A percentile compares a stretch with the other conserved stretches of the same genome.
Evolutionary conservation across 1,284 basidiomycete genomes (phyloP).

Genomic region (Ceratobasidium sp.): DNA sequence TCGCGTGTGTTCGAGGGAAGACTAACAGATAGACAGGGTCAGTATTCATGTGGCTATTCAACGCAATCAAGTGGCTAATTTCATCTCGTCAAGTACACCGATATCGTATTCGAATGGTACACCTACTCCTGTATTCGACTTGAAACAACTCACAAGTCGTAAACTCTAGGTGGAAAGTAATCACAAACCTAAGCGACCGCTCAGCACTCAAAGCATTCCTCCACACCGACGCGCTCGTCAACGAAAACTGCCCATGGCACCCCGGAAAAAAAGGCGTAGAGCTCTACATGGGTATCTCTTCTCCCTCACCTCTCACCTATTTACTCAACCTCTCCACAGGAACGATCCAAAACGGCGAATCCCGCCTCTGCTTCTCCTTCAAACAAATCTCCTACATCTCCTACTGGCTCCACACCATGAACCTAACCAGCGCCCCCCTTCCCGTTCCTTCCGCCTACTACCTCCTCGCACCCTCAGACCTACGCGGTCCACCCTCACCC

Average conservation of each 20-base stretch:
- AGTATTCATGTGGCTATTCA: conserved; percentile 16
- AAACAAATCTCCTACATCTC: conserved; percentile 86
- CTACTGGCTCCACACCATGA: conserved; percentile 84
- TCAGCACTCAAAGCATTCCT: conserved; percentile 76
- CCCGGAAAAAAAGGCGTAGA: conserved; percentile 64
- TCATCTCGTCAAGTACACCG: conserved; percentile 33
- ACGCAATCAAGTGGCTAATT: conserved; percentile 31
- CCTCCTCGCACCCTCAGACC: conserved; percentile 63
- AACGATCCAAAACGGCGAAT: conserved; percentile 73
- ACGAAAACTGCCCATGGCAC: conserved; percentile 65
- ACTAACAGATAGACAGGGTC: conserved; percentile 16
- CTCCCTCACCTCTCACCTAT: neutral
- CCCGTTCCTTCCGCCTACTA: conserved; percentile 80
- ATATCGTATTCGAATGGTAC: conserved; percentile 50
- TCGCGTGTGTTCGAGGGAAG: neutral
- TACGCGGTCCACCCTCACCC: conserved; percentile 57
- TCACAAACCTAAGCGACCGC: conserved; percentile 66
- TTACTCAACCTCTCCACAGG: conserved; percentile 55
- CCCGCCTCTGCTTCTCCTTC: conserved; percentile 81
- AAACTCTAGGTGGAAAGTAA: conserved; percentile 61
- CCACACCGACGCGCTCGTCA: conserved; percentile 79
- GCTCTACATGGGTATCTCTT: conserved; percentile 73
- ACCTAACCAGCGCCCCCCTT: conserved; percentile 72
- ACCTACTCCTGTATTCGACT: too few species aligned
- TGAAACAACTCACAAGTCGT: too few species aligned